These are phyloP conservation scores for Agaricales sp. DNA, from an alignment of 1,284 basidiomycete genomes.

Conservation along the genomic window DNA sequence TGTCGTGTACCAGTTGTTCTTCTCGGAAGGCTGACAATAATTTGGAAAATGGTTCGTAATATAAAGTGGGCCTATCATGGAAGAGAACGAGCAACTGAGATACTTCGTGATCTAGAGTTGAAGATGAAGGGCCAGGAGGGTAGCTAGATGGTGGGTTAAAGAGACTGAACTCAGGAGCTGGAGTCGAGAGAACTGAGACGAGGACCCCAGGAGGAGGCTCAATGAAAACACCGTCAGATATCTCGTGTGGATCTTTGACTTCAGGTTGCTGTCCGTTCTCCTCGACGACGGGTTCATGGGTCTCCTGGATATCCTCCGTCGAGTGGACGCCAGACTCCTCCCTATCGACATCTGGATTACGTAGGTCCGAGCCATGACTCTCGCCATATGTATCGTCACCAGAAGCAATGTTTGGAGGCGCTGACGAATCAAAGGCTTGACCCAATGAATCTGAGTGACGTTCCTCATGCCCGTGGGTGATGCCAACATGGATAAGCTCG, in stretches of 20 bases:
- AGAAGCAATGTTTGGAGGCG: no score
- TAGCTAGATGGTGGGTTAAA: slow-evolving; percentile 42
- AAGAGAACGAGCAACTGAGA: slow-evolving; percentile 32
- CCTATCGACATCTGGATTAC: no score
- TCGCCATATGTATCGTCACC: no score
- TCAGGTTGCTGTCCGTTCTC: slow-evolving; percentile 10
- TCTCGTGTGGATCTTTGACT: slow-evolving; percentile 45
- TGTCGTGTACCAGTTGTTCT: slow-evolving; percentile 37
- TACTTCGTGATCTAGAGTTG: slow-evolving; percentile 15
- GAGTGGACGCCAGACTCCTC: no score
- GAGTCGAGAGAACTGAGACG: slow-evolving; percentile 35
- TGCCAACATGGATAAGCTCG: no score
- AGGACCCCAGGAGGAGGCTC: slow-evolving; percentile 67
- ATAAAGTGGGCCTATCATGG: slow-evolving; percentile 51
- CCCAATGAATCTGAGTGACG: no score
- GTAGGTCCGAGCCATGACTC: no score
- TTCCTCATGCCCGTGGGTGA: no score
- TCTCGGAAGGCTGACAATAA: slow-evolving; percentile 61
- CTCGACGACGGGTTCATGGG: slow-evolving; percentile 1
- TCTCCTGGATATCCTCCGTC: not conserved
- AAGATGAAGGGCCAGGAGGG: slow-evolving; percentile 18
- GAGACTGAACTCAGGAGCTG: slow-evolving; percentile 35
- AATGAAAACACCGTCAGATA: slow-evolving; percentile 61
- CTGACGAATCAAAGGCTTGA: no score
- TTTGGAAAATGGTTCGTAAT: slow-evolving; percentile 58